Percentiles rank a stretch among this genome's conserved stretches.
Evolutionary conservation across 2,329 filamentous ascomycete genomes (phyloP).

Genomic region (Simplicillium sp.): DNA sequence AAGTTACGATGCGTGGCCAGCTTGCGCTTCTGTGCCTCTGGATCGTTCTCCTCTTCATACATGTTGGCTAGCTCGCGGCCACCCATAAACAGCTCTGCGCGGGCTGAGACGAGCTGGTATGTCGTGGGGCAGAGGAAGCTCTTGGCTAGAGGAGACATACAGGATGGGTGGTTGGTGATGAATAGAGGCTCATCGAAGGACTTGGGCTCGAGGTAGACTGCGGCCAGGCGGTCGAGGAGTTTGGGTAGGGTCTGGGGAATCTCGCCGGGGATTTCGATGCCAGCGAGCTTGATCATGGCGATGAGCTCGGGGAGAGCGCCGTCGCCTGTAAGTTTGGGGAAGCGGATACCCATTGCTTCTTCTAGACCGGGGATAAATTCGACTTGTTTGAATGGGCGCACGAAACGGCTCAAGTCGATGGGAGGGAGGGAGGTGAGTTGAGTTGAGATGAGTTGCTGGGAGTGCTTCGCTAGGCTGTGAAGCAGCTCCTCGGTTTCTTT

Average conservation of each 20-base stretch:
- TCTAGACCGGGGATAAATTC: conserved; percentile 80
- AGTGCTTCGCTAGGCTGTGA: conserved; percentile 43
- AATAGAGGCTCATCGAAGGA: conserved; percentile 64
- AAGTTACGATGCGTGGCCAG: conserved; percentile 49
- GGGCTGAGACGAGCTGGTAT: conserved; percentile 65
- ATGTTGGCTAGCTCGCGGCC: conserved; percentile 85
- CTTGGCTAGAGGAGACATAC: conserved; percentile 86
- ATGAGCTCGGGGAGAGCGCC: conserved; percentile 51
- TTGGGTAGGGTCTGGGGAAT: conserved; percentile 50
- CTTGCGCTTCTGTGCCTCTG: conserved; percentile 75
- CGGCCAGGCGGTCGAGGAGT: conserved; percentile 73
- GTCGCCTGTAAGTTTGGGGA: conserved; percentile 52
- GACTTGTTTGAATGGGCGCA: conserved; percentile 53
- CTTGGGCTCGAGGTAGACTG: conserved; percentile 66
- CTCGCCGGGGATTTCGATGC: conserved; percentile 55
- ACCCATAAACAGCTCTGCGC: conserved; percentile 76
- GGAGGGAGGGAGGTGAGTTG: conserved; percentile 35
- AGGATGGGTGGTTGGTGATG: conserved; percentile 81
- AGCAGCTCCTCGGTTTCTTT: conserved; percentile 65
- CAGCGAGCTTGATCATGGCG: conserved; percentile 42
- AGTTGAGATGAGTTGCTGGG: conserved; percentile 33
- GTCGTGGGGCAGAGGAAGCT: conserved; percentile 63
- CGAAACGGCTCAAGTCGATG: conserved; percentile 37
- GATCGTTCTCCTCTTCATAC: conserved; percentile 97
- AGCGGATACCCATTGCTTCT: conserved; percentile 47